Evolutionary conservation across 148 eudicot species (phyloP).

Genomic region (Chenopodium album): DNA sequence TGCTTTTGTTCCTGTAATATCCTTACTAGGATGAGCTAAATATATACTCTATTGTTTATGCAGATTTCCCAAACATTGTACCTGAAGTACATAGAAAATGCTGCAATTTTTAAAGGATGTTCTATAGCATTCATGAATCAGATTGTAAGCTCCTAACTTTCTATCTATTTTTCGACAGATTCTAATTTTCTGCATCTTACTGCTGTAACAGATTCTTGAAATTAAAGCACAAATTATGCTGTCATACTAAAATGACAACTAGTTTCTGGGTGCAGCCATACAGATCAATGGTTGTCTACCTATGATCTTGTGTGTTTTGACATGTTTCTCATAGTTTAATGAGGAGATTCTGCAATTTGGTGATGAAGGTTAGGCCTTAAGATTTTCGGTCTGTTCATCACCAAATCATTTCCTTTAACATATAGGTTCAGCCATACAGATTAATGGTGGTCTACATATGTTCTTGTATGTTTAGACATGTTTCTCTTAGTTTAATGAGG

Average conservation of each 20-base stretch:
- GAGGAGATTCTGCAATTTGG: no score
- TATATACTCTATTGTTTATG: slow-evolving; percentile 5
- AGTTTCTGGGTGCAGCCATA: neutral
- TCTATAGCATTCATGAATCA: slow-evolving; percentile 84
- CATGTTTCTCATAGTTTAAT: no score
- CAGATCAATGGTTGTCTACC: neutral
- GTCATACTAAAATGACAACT: neutral
- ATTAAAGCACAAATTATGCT: neutral
- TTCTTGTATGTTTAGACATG: neutral
- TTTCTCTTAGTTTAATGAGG: no score
- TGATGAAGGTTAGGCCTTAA: no score
- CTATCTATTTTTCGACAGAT: slow-evolving; percentile 38
- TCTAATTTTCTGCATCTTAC: slow-evolving; percentile 41
- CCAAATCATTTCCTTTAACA: no score
- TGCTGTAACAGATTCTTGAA: neutral
- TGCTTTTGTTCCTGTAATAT: neutral
- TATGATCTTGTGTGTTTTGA: neutral
- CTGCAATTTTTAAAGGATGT: slow-evolving; percentile 76
- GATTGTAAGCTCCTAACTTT: slow-evolving; percentile 52
- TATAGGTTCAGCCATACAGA: no score
- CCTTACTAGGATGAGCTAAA: neutral
- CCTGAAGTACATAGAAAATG: slow-evolving; percentile 46
- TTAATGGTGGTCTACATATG: neutral
- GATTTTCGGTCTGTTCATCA: neutral
- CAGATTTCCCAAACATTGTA: slow-evolving; percentile 83